A percentile compares a stretch with the other conserved stretches of the same genome.
phyloP scores from a whole-genome alignment of 2,329 filamentous ascomycete species.

The Aplosporella prunicola region DNA sequence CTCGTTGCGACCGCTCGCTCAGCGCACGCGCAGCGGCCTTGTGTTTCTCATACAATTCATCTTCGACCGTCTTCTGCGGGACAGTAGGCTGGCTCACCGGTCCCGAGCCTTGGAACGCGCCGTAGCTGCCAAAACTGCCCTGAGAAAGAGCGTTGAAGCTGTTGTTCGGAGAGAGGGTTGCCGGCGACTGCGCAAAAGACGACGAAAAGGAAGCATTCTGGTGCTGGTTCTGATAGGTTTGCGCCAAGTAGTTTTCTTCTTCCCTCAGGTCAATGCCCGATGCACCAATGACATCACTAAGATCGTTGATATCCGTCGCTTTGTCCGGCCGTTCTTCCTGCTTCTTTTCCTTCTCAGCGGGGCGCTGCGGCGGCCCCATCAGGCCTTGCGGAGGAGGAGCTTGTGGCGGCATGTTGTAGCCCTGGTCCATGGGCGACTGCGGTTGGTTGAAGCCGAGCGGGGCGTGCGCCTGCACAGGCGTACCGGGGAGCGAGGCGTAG shows the following conservation, averaged over 20 bases:
- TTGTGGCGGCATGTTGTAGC: conserved; percentile 11
- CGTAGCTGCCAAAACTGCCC: conserved; percentile 23
- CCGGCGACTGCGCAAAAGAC: conserved; percentile 20
- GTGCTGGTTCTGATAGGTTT: conserved; percentile 48
- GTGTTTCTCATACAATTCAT: conserved; percentile 57
- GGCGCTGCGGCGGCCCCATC: conserved; percentile 56
- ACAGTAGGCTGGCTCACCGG: conserved; percentile 44
- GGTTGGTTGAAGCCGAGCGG: conserved; percentile 42
- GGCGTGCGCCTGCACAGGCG: conserved; percentile 23
- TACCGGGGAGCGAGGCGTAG: conserved; percentile 28
- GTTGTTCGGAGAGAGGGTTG: conserved; percentile 29
- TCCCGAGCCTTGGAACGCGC: conserved; percentile 31
- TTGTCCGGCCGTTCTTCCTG: conserved; percentile 55
- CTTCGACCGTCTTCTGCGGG: conserved; percentile 57
- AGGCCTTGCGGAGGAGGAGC: conserved; percentile 30
- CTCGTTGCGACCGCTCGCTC: conserved; percentile 54
- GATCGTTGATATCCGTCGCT: conserved; percentile 56
- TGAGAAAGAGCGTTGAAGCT: conserved; percentile 40
- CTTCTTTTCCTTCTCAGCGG: conserved; percentile 42
- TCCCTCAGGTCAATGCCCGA: conserved; percentile 81
- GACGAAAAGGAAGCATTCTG: conserved; percentile 34
- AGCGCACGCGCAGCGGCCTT: conserved; percentile 53
- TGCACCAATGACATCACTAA: conserved; percentile 73
- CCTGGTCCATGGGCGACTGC: conserved; percentile 22
- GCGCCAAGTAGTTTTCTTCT: conserved; percentile 73